Percentiles rank a stretch among this genome's conserved stretches.
phyloP scores from a whole-genome alignment of 148 eudicot genomes.

The Fagopyrum tataricum region DNA sequence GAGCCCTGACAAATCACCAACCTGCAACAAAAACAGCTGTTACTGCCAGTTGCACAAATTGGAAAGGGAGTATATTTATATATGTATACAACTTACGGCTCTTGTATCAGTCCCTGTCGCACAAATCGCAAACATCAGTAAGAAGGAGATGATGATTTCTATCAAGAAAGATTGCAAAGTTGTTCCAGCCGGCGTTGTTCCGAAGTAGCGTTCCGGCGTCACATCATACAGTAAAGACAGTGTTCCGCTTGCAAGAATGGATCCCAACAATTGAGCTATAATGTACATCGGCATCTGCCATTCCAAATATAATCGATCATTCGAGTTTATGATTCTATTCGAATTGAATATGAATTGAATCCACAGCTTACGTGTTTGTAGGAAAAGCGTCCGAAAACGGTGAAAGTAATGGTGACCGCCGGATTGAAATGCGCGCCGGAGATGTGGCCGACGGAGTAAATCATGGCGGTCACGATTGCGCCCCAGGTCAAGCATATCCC shows the following conservation, averaged over 20 bases:
- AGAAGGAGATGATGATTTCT: conserved; percentile 66
- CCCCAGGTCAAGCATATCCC: conserved; percentile 87
- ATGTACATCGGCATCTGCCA: conserved; percentile 64
- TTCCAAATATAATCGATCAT: background rate
- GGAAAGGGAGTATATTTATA: background rate
- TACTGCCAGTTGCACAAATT: background rate
- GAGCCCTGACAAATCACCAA: conserved; percentile 57
- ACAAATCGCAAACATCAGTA: conserved; percentile 72
- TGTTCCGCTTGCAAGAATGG: conserved; percentile 62
- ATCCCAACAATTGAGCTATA: conserved; percentile 52
- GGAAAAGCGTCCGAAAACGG: conserved; percentile 57
- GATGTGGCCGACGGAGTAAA: conserved; percentile 70
- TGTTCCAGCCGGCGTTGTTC: conserved; percentile 66
- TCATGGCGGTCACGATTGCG: conserved; percentile 71
- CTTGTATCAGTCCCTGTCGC: conserved; percentile 65
- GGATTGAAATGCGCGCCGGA: conserved; percentile 95
- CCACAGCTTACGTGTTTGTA: conserved; percentile 35
- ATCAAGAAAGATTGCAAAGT: conserved; percentile 47
- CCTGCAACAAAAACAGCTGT: conserved; percentile 19
- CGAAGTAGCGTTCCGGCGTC: conserved; percentile 48
- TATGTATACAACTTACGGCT: conserved; percentile 38
- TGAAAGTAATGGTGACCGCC: conserved; percentile 67
- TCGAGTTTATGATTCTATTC: background rate
- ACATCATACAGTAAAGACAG: conserved; percentile 48
- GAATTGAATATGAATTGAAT: background rate